Evolutionary conservation across 305 asterid species (phyloP), one percentile per base, ranked within the genome.

Genomic region (Ajuga reptans): DNA sequence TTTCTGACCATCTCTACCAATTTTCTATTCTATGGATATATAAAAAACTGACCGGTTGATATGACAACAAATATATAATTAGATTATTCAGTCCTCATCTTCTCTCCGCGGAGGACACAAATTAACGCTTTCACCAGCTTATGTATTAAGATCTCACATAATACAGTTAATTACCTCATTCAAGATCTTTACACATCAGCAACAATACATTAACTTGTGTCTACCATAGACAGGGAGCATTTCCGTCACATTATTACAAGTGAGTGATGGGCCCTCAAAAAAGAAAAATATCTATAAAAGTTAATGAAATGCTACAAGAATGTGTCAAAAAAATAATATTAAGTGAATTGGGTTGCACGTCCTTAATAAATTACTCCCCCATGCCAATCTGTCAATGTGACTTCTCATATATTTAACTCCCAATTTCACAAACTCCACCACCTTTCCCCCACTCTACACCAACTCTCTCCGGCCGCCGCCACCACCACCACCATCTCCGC

Each of bases 361-460:
- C 96, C 77, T 60, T 72, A 84, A 84, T 85, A 81, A 85, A 85
- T 73, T 73, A 76, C 42, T 76, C 68, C 66, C 68, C 15, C 49
- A 37, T 72, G 89, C 84, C 94, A 81, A 85, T 82, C 96, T 89
- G 96, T 86, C 91, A 79, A 72, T 77, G 77, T 82, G 82, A 84
- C 75, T 72, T 45, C 57, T 68, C 74, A 64, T 68, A 66, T 84
- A 77, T 79, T 79, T 76, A 81, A 77, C 64, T 76, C 73, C 71
- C 4, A 17, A 57, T 5, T 49, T 63, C 72, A 39, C 77, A 68
- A 80, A 58, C 69, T 78, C 79, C 84, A 80, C 83, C 82, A 68
- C 76, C 79, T 65, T 42, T 49, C n/a, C 79, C 72, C 83, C 82
- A 54, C 79, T 71, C 46, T 58, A 50, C 79, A 76, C 83, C 85